Conservation (phyloP, 1,139 yeast species). For the Pichia sp. region DNA sequence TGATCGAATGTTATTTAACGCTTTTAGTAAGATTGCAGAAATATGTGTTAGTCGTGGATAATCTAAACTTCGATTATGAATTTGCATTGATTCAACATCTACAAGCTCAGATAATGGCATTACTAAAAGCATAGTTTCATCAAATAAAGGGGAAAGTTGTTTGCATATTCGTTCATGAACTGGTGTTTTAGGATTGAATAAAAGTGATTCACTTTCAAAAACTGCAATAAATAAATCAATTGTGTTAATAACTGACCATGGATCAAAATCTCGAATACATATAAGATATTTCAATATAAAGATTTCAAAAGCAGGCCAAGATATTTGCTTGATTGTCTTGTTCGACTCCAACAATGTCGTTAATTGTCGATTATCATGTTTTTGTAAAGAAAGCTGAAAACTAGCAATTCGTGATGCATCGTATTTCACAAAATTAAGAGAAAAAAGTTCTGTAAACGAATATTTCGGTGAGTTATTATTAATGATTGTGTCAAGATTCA, state of each 20-base stretch:
- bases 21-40: slow-evolving; percentile 52
- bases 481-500: slow-evolving; percentile 2
- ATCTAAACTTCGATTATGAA: slow-evolving; percentile 34
- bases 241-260: slow-evolving; percentile 49
- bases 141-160: slow-evolving; percentile 38
- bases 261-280: slow-evolving; percentile 51
- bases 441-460: slow-evolving; percentile 12
- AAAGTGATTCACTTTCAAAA: slow-evolving; percentile 50
- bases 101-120: slow-evolving; percentile 47
- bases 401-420: slow-evolving; percentile 17
- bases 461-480: slow-evolving; percentile 13
- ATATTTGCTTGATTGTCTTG: slow-evolving; percentile 35
- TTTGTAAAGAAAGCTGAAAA: slow-evolving; percentile 23
- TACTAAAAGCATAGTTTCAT: slow-evolving; percentile 37
- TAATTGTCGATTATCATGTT: slow-evolving; percentile 15
- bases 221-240: slow-evolving; percentile 54
- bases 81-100: slow-evolving; percentile 41
- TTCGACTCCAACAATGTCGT: slow-evolving; percentile 31
- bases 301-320: slow-evolving; percentile 50
- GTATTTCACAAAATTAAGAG: slow-evolving; percentile 11
- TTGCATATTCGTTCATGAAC: slow-evolving; percentile 20
- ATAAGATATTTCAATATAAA: slow-evolving; percentile 46
- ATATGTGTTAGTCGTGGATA: slow-evolving; percentile 48
- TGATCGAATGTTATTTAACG: slow-evolving; percentile 59
- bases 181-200: slow-evolving; percentile 55